Conservation (phyloP, 2,329 filamentous ascomycete species). For the Neofusicoccum ribis region DNA sequence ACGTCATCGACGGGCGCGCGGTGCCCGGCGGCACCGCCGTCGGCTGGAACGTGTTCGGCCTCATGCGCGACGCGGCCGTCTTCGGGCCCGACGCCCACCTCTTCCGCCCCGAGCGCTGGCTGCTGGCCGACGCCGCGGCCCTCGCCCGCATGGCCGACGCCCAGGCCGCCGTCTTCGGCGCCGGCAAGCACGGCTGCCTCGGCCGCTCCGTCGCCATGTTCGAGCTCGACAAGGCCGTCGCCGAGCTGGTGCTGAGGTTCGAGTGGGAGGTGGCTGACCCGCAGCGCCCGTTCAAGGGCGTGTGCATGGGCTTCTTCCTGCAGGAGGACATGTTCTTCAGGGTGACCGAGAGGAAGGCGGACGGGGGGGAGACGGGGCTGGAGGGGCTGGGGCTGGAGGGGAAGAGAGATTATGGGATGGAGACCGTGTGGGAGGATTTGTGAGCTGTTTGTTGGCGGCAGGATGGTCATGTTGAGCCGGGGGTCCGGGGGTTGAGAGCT, state of each 20-base stretch:
- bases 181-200: slow-evolving; percentile 38
- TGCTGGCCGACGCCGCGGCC: slow-evolving; percentile 25
- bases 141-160: slow-evolving; percentile 34
- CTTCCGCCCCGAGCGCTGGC: slow-evolving; percentile 41
- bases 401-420: slow-evolving; percentile 4
- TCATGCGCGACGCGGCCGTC: slow-evolving; percentile 36
- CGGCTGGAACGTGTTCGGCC: slow-evolving; percentile 41
- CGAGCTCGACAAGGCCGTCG: slow-evolving; percentile 43
- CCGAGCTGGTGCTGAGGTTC: slow-evolving; percentile 34
- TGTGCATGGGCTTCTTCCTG: slow-evolving; percentile 25
- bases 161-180: slow-evolving; percentile 39
- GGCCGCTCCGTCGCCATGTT: slow-evolving; percentile 36
- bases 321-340: slow-evolving; percentile 23
- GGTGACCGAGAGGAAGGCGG: slow-evolving; percentile 15
- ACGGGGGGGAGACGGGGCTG: neutral
- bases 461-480: no score
- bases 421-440: slow-evolving; percentile 12
- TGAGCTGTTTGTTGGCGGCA: neutral
- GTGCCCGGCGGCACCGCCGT: slow-evolving; percentile 39
- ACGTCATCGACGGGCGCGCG: slow-evolving; percentile 33
- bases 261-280: neutral
- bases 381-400: slow-evolving; percentile 7
- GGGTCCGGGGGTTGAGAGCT: no score
- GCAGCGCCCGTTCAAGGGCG: slow-evolving; percentile 30
- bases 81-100: slow-evolving; percentile 40